Base-by-base conservation (phyloP, 495 filamentous ascomycete genomes). In the Beverwykella pulmonaria region DNA sequence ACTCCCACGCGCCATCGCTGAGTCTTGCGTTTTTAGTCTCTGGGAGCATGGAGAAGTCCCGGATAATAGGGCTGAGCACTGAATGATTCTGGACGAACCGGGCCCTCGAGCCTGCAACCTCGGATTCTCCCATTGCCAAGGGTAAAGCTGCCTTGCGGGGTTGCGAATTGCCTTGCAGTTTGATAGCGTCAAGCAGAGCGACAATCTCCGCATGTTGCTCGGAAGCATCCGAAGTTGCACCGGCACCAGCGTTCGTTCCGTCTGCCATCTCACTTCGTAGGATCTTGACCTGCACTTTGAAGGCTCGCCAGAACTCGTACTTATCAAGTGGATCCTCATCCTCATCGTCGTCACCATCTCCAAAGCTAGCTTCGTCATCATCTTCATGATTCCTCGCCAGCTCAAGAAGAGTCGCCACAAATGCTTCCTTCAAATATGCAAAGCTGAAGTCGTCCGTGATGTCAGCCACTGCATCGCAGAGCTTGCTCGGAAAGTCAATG, bases 401-500 rank as follows among this genome's bases (percentile, higher is more conserved):
- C 12, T 78, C 75, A 47, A 88, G 71, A 46, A 88, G 68, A 0
- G 84, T 81, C 4, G 85, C 82, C 0, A 89, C 82, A 53, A 89
- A 88, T 0, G 81, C 83, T 67, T 89, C 87, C 69, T 89, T 83
- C 68, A 89, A 76, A 58, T 88, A 88, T 0, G 87, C 87, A 68
- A 88, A 89, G 73, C 81, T 84, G 69, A 89, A 88, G 14, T 79
- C 81, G 15, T 80, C 76, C 0, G 85, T 89, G 56, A 86, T 83
- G 34, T 80, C 77, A 12, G 86, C 86, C 63, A 89, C 81, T 55
- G 81, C 77, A 2, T 68, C 63, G 59, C 78, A 81, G 19, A 89
- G 78, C 55, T 78, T 74, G 58, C 81, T 75, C 0, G 85, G 85
- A 63, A 88, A 88, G 7, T 83, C 79, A 41, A 89, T 74, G 8